Base-by-base conservation (phyloP, 2,329 filamentous ascomycete species). In the Bipolaris cookei region DNA sequence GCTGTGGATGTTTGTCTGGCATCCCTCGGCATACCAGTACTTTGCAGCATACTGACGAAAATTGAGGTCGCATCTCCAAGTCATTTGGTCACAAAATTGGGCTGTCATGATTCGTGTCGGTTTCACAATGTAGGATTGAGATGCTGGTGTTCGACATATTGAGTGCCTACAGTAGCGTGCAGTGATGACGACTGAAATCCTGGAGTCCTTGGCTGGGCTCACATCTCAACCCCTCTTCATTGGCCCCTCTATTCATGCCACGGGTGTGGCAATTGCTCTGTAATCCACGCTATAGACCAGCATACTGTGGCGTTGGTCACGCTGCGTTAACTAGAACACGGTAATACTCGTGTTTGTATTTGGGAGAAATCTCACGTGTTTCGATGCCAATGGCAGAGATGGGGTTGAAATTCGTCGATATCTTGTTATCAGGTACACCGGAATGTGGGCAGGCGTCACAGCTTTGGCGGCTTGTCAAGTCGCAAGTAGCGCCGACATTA, bases 121-220 rank as follows among this genome's bases (percentile, higher is more conserved):
- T n/a, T 23, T 53, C 28, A 35, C 23, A 35, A n/a, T 2, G 25
- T 10, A 32, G 25, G 10, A 23, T 28, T 6, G 37, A 30, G 16
- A 25, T 23, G 13, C 47, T 21, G 42, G 30, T n/a, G 20, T 25
- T 51, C 20, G 14, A 23, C n/a, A n/a, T 13, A 18, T 25, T 44
- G 20, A 25, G n/a, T 21, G 25, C 20, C 6, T 20, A 37, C 21
- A 53, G 37, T 23, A 30, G 49, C 30, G 21, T 53, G 35, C 21
- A 21, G 34, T 38, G 37, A 38, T 42, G 50, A 53, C 49, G 21
- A 53, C 50, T 43, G 28, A 43, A 49, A 35, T 47, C 18, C 18
- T 18, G 1, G 30, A 20, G 23, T 20, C 20, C 23, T 25, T 54
- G 21, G 49, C 51, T 46, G 41, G 25, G 34, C 11, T 34, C 34